Evolutionary conservation across 352 stramenopile species (phyloP), one percentile per base, ranked within the genome.

Genomic region (Globisporangium abappressorium): DNA sequence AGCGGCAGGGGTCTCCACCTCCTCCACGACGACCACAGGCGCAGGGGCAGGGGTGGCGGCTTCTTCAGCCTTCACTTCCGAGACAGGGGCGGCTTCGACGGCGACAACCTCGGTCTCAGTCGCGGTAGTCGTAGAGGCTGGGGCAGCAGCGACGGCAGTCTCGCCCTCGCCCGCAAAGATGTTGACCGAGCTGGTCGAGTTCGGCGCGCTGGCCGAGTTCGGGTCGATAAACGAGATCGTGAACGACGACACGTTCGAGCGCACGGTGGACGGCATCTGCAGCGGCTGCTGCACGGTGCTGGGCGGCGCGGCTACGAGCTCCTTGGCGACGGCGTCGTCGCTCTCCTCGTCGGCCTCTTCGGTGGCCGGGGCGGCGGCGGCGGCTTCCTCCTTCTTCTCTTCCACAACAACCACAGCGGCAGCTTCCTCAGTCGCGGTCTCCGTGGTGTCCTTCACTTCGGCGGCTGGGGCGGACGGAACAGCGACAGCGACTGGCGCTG

Each of bases 191-290:
- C 59, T 65, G 34, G 59, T 57, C 46, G 41, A 65, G 41, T 56
- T 57, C 6, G 41, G 46, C 36, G 38, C 46, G 59, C 46, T 65
- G 20, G 59, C 28, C n/a, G 41, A 65, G 41, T 65, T 81, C 28
- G 77, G 75, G 61, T 84, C 77, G 64, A 84, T 84, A 64, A 84
- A 84, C 62, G 77, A 84, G 41, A 84, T 84, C 41, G 70, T 84
- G 43, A 84, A 84, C 49, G 75, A 82, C 59, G 77, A 84, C 57
- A 82, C 80, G 71, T 84, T 82, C 60, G 70, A 75, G 43, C 77
- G 77, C 22, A 84, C 77, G 55, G 70, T 84, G 43, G 77, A 75
- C 11, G 77, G 77, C 9, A 84, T 68, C 49, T 82, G 70, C 18
- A 84, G 71, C 62, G 26, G 65, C 53, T 64, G 63, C 59, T 65